phyloP scores from a whole-genome alignment of 1,284 basidiomycete species.

The Pseudozyma hubeiensis region DNA sequence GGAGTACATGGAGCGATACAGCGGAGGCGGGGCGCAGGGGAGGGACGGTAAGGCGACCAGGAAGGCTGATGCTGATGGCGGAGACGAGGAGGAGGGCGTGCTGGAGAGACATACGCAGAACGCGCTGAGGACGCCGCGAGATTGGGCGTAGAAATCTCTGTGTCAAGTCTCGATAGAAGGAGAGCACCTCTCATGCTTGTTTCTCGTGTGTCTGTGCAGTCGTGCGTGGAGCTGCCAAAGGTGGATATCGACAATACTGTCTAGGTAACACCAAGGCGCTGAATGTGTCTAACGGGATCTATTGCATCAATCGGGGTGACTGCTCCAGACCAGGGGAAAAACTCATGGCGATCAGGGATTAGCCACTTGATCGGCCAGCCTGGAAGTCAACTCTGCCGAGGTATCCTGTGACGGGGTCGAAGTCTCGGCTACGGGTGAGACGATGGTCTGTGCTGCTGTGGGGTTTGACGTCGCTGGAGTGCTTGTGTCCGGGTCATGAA shows the following conservation, averaged over 20 bases:
- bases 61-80: constrained; percentile 6
- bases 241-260: too few relatives aligned
- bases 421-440: constrained; percentile 20
- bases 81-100: constrained; percentile 26
- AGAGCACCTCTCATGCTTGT: constrained; percentile 4
- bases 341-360: neutral
- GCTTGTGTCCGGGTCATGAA: neutral
- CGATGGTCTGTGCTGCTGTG: constrained; percentile 32
- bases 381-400: constrained; percentile 3
- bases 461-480: constrained; percentile 8
- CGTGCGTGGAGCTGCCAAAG: too few relatives aligned
- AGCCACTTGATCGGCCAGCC: constrained; percentile 15
- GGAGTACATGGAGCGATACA: constrained; percentile 65
- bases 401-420: neutral
- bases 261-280: too few relatives aligned
- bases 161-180: neutral
- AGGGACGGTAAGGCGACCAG: constrained; percentile 45
- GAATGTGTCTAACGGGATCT: neutral
- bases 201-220: neutral
- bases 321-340: neutral
- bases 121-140: constrained; percentile 51
- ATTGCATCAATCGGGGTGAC: too few relatives aligned
- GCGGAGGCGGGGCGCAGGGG: constrained; percentile 56
- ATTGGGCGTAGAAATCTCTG: constrained; percentile 49
- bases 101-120: constrained; percentile 50